A percentile compares a stretch with the other conserved stretches of the same genome.
phyloP scores from a whole-genome alignment of 108 stramenopile species.

The Discostella pseudostelligera region DNA sequence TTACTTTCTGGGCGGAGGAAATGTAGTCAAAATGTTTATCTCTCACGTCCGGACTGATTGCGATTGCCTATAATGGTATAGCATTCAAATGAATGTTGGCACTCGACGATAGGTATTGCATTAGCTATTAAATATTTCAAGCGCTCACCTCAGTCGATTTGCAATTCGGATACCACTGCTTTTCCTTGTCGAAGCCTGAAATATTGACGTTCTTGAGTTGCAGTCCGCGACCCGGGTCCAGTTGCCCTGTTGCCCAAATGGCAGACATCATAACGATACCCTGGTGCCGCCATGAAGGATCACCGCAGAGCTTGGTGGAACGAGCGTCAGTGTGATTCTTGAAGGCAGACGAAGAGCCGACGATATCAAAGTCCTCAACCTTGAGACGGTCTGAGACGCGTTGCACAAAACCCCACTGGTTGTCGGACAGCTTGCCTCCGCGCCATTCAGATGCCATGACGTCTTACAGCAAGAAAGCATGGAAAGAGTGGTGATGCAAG shows the following conservation, averaged over 20 bases:
- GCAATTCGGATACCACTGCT: conserved; percentile 15
- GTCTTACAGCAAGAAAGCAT: conserved; percentile 1
- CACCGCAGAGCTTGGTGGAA: conserved; percentile 23
- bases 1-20: conserved; percentile 33
- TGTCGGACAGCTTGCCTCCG: conserved; percentile 35
- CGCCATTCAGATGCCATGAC: conserved; percentile 23
- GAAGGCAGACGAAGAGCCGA: conserved; percentile 15
- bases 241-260: conserved; percentile 9
- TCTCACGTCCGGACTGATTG: conserved; percentile 13
- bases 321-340: conserved; percentile 25
- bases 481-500: not conserved
- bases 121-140: not conserved
- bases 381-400: conserved; percentile 11
- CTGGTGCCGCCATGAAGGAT: conserved; percentile 24
- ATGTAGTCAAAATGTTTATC: conserved; percentile 47
- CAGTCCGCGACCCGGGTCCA: conserved; percentile 20
- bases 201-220: conserved; percentile 28
- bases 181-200: conserved; percentile 42
- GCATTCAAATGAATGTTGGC: not conserved
- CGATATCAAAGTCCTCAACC: conserved; percentile 12
- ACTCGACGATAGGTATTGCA: not conserved
- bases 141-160: conserved; percentile 9
- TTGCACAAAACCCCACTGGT: conserved; percentile 30
- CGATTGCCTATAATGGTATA: conserved; percentile 8
- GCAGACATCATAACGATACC: conserved; percentile 32